Evolutionary conservation across 129 eudicot species (phyloP).

Genomic region (Glebionis coronaria): DNA sequence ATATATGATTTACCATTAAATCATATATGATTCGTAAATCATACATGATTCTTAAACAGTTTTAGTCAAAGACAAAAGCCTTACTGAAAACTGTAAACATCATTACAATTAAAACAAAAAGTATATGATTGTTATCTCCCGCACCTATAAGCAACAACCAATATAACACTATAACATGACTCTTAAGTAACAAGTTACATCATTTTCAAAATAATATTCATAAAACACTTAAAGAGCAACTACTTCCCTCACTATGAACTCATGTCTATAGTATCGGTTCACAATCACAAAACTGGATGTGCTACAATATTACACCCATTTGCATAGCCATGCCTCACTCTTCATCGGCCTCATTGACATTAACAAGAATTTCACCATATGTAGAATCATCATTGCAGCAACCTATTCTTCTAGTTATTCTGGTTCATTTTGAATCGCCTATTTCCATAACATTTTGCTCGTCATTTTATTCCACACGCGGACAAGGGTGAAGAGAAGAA

Average conservation of each 20-base stretch:
- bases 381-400: no score
- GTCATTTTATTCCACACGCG: no score
- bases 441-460: no score
- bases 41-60: no score
- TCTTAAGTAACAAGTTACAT: constrained; percentile 18
- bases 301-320: constrained; percentile 27
- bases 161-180: constrained; percentile 18
- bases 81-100: neutral
- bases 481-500: no score
- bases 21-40: no score
- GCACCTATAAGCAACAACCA: constrained; percentile 18
- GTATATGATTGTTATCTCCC: constrained; percentile 18
- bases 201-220: constrained; percentile 13
- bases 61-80: neutral
- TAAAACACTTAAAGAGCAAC: constrained; percentile 11
- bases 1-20: no score
- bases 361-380: no score
- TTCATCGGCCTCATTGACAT: no score
- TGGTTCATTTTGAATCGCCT: no score
- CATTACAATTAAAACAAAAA: constrained; percentile 15
- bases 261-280: constrained; percentile 12
- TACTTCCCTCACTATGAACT: constrained; percentile 16
- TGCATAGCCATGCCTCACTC: neutral
- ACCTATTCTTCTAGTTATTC: no score
- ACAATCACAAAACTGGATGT: constrained; percentile 13